Evolutionary conservation across 1,284 basidiomycete genomes (phyloP), one percentile per base, ranked within the genome.

Genomic region (Takashimella tepidaria): DNA sequence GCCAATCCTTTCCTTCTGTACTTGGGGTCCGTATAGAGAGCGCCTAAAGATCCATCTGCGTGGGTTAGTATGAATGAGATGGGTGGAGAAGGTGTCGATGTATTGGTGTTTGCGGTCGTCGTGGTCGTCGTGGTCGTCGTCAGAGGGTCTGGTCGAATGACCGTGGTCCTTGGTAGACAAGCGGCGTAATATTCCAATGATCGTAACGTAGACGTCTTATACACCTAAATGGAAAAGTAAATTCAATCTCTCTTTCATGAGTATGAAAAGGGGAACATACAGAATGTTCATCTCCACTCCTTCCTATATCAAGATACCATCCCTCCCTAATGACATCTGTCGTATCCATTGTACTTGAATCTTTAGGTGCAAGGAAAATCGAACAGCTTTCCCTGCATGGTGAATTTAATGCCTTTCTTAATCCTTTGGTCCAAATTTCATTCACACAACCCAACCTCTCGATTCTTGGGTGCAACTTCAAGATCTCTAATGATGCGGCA

Each of bases 1-100:
- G 65, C 67, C 3, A 67, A 56, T 1, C 67, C 67, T 13, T 55
- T 46, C 8, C 65, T 44, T 0, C 67, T 55, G 47, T 60, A 54
- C 6, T 37, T 46, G 1, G 63, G 56, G 20, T 57, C 27, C 12
- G 61, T 62, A 50, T 59, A 62, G 4, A 69, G 58, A 11, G 65
- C 60, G 11, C 63, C 67, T 3, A 59, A 49, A 10, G 59, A 55
- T 2, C 58, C 60, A 45, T 65, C 64, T 3, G 57, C 47, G 43
- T 63, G 60, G 1, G 60, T 63, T 23, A 66, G 24, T 16, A 69
- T 55, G 58, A 60, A 64, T 11, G 57, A 56, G 1, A 55, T 56
- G 6, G 59, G 54, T 3, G 27, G 27, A 11, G 40, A 48, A 10
- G 41, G 24, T 11, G 43, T n/a, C 23, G 22, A 22, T 24, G 41